Percentiles rank a stretch among this genome's conserved stretches.
Conservation (phyloP, 2,329 filamentous ascomycete species). For the Colletotrichum sp. region DNA sequence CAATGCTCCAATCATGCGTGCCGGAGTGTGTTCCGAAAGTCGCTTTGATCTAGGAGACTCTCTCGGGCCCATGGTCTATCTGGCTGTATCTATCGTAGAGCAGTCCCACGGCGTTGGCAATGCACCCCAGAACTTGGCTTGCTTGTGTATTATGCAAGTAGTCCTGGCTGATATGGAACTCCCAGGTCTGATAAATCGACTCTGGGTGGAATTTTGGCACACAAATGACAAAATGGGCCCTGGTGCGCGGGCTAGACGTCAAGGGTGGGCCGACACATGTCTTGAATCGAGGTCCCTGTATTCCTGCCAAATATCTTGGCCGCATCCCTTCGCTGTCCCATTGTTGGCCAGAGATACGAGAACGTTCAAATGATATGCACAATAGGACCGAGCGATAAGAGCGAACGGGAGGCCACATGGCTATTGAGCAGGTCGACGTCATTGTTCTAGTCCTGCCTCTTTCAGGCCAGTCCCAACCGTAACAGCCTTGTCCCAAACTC, state of each 20-base stretch:
- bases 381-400: not conserved
- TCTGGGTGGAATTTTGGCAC: not conserved
- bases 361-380: not conserved
- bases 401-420: not conserved
- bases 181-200: not conserved
- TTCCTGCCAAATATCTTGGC: not conserved
- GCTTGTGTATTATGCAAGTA: not conserved
- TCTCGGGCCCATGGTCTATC: not conserved
- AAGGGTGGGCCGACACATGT: not conserved
- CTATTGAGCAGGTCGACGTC: not conserved
- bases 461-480: constrained; percentile 28
- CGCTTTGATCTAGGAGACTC: not conserved
- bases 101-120: not conserved
- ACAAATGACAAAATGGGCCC: not conserved
- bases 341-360: not conserved
- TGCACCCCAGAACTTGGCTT: not conserved
- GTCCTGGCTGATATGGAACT: not conserved
- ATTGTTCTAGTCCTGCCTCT: not conserved
- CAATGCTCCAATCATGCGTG: not conserved
- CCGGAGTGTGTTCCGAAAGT: not conserved
- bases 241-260: not conserved
- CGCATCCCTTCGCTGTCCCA: not conserved
- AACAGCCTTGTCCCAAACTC: constrained; percentile 50
- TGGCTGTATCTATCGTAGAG: not conserved
- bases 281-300: not conserved